Evolutionary conservation across 495 filamentous ascomycete genomes (phyloP), one percentile per base, ranked within the genome.

Genomic region (Hyaloscypha finlandica): DNA sequence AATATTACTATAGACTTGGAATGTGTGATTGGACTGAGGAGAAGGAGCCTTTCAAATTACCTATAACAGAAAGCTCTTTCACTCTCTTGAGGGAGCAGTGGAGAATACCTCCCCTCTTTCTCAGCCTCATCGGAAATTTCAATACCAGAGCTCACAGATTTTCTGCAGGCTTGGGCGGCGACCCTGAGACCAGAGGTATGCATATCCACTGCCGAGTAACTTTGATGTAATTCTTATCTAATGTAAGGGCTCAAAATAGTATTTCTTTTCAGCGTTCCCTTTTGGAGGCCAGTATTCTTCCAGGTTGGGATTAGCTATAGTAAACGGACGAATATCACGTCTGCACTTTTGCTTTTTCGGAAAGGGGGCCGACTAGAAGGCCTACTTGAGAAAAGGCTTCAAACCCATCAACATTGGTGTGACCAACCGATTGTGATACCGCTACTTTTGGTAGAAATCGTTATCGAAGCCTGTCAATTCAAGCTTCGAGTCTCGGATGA

Each of bases 241-340:
- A 25, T 2, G 25, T 25, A 2, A 25, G 25, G 25, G 25, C 25
- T 25, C 42, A 48, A 11, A 11, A 48, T 11, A 12, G 42, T 48
- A 48, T 48, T 48, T n/a, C 42, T 48, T 11, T 48, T 48, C 42
- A 2, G n/a, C 11, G n/a, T 48, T 48, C 42, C 42, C 11, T 12
- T 48, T 48, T 48, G 42, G 42, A 11, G 42, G 11, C 42, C 11
- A n/a, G n/a, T 48, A 48, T 48, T 48, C 56, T 59, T 31, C 31
- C 56, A 59, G 22, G 12, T 59, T 12, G 56, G 22, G 6, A 31
- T 59, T 14, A 59, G 56, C 56, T 33, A 59, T 59, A 33, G 4
- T 30, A 14, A 9, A 14, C 20, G 33, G 12, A 59, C 22, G 31
- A 59, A 59, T 33, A 11, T 59, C 22, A 59, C 56, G 1, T 33